These are phyloP conservation scores for Alternaria sp. DNA, from an alignment of 2,329 filamentous ascomycete species.

Conservation along the genomic window DNA sequence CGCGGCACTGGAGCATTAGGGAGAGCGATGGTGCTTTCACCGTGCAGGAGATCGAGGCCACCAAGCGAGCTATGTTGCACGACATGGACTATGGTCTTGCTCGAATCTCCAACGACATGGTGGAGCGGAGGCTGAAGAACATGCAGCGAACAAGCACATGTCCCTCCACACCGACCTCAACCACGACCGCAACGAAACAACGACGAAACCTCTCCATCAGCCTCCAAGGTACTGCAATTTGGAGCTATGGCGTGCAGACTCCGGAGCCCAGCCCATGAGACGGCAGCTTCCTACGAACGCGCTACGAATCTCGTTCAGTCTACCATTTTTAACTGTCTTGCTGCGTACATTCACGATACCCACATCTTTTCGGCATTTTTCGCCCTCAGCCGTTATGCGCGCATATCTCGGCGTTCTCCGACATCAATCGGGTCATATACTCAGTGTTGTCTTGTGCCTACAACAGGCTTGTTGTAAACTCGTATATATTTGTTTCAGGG, in stretches of 20 bases:
- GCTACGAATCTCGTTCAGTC: slow-evolving; percentile 13
- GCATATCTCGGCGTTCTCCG: slow-evolving; percentile 15
- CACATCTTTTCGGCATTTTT: slow-evolving; percentile 19
- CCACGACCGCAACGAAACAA: slow-evolving; percentile 14
- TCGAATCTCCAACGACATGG: slow-evolving; percentile 44
- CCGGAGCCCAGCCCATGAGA: slow-evolving; percentile 51
- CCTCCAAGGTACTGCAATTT: slow-evolving; percentile 40
- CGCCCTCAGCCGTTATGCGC: slow-evolving; percentile 4
- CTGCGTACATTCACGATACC: slow-evolving; percentile 28
- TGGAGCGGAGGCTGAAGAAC: slow-evolving; percentile 39
- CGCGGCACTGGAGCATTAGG: slow-evolving; percentile 45
- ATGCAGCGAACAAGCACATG: slow-evolving; percentile 36
- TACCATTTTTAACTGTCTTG: slow-evolving; percentile 11
- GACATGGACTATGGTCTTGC: slow-evolving; percentile 52
- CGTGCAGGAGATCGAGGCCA: slow-evolving; percentile 42
- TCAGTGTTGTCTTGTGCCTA: neutral
- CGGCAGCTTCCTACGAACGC: neutral
- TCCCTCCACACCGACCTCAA: slow-evolving; percentile 6
- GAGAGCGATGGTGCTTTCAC: slow-evolving; percentile 37
- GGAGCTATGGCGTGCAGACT: slow-evolving; percentile 47
- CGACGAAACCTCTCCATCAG: slow-evolving; percentile 36
- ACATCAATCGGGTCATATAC: neutral
- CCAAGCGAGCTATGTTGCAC: slow-evolving; percentile 43
- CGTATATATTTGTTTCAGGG: slow-evolving; percentile 3
- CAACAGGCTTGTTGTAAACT: slow-evolving; percentile 10